Conservation (phyloP, 1,284 basidiomycete genomes). For the Boletus subluridellus region DNA sequence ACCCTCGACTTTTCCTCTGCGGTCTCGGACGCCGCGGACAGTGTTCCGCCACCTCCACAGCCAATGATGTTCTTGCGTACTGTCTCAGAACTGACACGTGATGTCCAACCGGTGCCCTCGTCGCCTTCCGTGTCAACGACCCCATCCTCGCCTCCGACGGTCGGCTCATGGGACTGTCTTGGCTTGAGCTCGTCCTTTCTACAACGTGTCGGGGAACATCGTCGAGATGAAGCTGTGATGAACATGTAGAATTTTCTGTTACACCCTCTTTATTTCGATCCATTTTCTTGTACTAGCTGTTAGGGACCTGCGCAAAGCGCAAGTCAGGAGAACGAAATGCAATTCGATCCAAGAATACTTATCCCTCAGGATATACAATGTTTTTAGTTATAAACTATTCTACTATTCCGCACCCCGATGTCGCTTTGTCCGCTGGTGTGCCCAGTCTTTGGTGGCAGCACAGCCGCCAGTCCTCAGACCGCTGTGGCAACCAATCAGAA, state of each 20-base stretch:
- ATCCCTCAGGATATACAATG: too few relatives aligned
- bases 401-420: too few relatives aligned
- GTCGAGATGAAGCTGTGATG: neutral
- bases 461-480: too few relatives aligned
- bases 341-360: too few relatives aligned
- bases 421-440: too few relatives aligned
- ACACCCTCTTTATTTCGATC: neutral
- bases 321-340: too few relatives aligned
- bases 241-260: neutral
- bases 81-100: slow-evolving; percentile 23
- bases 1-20: slow-evolving; percentile 61
- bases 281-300: neutral
- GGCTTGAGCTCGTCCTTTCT: slow-evolving; percentile 23
- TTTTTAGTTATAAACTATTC: too few relatives aligned
- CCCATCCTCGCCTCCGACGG: neutral
- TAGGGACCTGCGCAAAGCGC: too few relatives aligned
- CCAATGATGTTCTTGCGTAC: slow-evolving; percentile 26
- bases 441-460: too few relatives aligned
- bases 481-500: too few relatives aligned
- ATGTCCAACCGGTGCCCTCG: slow-evolving; percentile 1
- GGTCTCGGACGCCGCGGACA: slow-evolving; percentile 6
- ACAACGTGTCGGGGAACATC: slow-evolving; percentile 5
- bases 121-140: neutral
- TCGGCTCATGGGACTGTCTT: slow-evolving; percentile 22
- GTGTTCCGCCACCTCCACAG: slow-evolving; percentile 8